A percentile compares a stretch with the other conserved stretches of the same genome.
Evolutionary conservation across 1,284 basidiomycete species (phyloP).

Genomic region (Cryptococcus sp.): DNA sequence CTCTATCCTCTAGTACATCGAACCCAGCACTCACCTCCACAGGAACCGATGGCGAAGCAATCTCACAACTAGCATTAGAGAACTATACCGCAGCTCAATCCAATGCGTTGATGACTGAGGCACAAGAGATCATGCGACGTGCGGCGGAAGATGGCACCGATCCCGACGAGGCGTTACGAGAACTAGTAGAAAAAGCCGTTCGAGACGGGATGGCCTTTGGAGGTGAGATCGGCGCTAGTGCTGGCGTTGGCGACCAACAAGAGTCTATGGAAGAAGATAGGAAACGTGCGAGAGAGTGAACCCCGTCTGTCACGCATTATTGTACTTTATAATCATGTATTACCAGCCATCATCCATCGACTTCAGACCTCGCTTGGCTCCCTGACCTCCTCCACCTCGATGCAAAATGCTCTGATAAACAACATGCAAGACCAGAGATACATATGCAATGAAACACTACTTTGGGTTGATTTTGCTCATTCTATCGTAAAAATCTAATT

Average conservation of each 20-base stretch:
- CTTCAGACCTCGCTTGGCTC: neutral
- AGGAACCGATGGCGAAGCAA: constrained; percentile 40
- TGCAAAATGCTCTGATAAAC: too few species aligned
- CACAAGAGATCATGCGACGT: constrained; percentile 59
- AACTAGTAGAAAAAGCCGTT: constrained; percentile 46
- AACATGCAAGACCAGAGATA: too few species aligned
- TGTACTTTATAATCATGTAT: neutral
- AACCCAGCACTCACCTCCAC: neutral
- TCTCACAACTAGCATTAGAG: constrained; percentile 70
- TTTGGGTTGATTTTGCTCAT: too few species aligned
- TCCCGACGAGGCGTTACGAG: constrained; percentile 46
- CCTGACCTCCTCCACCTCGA: too few species aligned
- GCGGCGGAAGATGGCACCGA: constrained; percentile 44
- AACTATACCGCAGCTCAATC: constrained; percentile 69
- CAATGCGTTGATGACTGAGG: constrained; percentile 64
- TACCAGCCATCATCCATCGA: too few species aligned
- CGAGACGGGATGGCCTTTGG: constrained; percentile 39
- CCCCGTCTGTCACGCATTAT: neutral
- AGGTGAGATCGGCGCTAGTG: constrained; percentile 4
- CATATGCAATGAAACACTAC: too few species aligned
- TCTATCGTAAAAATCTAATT: too few species aligned
- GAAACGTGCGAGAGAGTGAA: constrained; percentile 9
- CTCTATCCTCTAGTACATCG: constrained; percentile 2
- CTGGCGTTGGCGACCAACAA: constrained; percentile 6
- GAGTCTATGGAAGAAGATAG: constrained; percentile 13